Conservation (phyloP, 2,329 filamentous ascomycete genomes). For the Pestalotiopsis sp. region DNA sequence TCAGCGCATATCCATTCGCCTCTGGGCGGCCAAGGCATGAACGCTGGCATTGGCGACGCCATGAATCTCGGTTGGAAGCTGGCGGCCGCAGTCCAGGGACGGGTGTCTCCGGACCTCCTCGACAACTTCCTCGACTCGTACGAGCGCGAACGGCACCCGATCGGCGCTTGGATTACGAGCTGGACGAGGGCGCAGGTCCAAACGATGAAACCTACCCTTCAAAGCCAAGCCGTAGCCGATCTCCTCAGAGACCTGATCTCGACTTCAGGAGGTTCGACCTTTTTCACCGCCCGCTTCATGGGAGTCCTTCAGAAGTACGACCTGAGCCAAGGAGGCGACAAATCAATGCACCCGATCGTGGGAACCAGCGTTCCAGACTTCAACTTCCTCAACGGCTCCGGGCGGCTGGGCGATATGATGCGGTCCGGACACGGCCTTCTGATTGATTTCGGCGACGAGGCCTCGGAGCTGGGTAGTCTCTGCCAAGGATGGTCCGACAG, state of each 20-base stretch:
- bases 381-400: slow-evolving; percentile 25
- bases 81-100: slow-evolving; percentile 24
- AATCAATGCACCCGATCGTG: slow-evolving; percentile 30
- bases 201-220: slow-evolving; percentile 31
- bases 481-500: slow-evolving; percentile 14
- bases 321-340: slow-evolving; percentile 12
- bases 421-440: slow-evolving; percentile 30
- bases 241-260: slow-evolving; percentile 27
- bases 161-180: slow-evolving; percentile 31
- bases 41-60: slow-evolving; percentile 57
- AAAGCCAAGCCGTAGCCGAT: slow-evolving; percentile 26
- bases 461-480: slow-evolving; percentile 3
- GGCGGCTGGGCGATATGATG: slow-evolving; percentile 33
- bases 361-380: slow-evolving; percentile 41
- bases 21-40: slow-evolving; percentile 61
- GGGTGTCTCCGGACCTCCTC: slow-evolving; percentile 33
- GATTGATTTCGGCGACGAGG: slow-evolving; percentile 24
- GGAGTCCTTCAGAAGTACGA: slow-evolving; percentile 37
- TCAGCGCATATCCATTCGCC: slow-evolving; percentile 60
- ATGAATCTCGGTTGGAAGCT: slow-evolving; percentile 61
- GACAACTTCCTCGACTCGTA: slow-evolving; percentile 50
- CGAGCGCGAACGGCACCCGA: slow-evolving; percentile 41
- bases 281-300: slow-evolving; percentile 24
- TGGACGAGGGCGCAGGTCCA: slow-evolving; percentile 41
- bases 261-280: no score